Conservation (phyloP, 75 land plant species). For the Cupressus sempervirens region DNA sequence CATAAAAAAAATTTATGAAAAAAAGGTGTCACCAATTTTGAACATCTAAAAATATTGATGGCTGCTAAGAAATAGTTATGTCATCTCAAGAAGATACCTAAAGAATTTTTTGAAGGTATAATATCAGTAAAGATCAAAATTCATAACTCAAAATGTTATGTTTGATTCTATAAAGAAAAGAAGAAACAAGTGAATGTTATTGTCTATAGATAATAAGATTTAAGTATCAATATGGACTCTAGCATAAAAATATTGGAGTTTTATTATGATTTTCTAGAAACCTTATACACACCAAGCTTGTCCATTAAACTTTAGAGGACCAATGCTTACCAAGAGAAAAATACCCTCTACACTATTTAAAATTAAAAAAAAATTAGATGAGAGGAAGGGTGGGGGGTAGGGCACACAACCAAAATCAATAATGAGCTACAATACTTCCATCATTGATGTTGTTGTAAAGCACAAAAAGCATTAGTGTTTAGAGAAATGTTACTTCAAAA, state of each 20-base stretch:
- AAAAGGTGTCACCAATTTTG: background rate
- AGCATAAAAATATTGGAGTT: background rate
- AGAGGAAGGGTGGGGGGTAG: constrained; percentile 84
- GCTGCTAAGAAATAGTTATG: background rate
- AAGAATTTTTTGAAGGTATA: background rate
- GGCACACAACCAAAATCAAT: constrained; percentile 88
- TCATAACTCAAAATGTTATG: background rate
- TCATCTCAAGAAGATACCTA: background rate
- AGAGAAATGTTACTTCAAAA: background rate
- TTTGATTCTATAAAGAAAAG: background rate
- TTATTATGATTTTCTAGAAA: background rate
- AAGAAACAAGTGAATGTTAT: background rate
- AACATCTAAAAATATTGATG: background rate
- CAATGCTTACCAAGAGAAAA: constrained; percentile 64
- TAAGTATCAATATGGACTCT: background rate
- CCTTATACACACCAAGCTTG: background rate
- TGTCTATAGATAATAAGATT: background rate
- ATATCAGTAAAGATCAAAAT: background rate
- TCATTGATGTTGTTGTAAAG: constrained; percentile 64
- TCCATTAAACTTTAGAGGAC: background rate
- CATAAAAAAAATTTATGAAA: background rate
- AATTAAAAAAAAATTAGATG: no score
- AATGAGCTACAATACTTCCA: constrained; percentile 68
- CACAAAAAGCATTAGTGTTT: background rate
- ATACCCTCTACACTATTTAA: constrained; percentile 98